These are phyloP conservation scores for Mollisia scopiformis DNA, from an alignment of 2,329 filamentous ascomycete genomes.

Conservation along the genomic window DNA sequence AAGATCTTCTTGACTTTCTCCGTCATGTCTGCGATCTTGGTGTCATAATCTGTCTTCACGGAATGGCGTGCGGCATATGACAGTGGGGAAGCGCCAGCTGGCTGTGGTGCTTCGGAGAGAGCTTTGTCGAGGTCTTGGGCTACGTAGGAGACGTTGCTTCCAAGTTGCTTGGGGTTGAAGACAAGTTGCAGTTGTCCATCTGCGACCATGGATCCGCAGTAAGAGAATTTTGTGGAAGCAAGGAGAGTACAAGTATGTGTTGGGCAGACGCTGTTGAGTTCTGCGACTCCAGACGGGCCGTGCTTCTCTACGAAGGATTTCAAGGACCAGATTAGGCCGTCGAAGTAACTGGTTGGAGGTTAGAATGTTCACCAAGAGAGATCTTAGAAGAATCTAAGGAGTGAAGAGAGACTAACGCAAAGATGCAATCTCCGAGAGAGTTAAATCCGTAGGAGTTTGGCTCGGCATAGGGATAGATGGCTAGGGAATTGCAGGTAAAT, in stretches of 20 bases:
- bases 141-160: constrained; percentile 47
- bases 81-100: constrained; percentile 36
- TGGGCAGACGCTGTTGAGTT: constrained; percentile 51
- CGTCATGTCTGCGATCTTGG: constrained; percentile 44
- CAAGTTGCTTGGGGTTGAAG: constrained; percentile 47
- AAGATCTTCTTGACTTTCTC: constrained; percentile 42
- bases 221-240: constrained; percentile 47
- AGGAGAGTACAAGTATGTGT: constrained; percentile 50
- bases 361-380: neutral
- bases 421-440: constrained; percentile 48
- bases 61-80: constrained; percentile 47
- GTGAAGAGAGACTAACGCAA: constrained; percentile 38
- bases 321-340: constrained; percentile 44
- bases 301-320: constrained; percentile 42
- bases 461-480: constrained; percentile 50
- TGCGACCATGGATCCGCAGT: constrained; percentile 48
- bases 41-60: constrained; percentile 49
- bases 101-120: constrained; percentile 47
- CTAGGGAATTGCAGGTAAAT: constrained; percentile 49
- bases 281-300: constrained; percentile 44
- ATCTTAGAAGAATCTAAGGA: neutral
- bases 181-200: constrained; percentile 52
- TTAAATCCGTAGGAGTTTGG: constrained; percentile 37
- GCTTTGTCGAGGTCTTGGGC: constrained; percentile 44
- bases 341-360: constrained; percentile 45